Evolutionary conservation across 768 basidiomycete genomes (phyloP).

Genomic region (Suillus subaureus): DNA sequence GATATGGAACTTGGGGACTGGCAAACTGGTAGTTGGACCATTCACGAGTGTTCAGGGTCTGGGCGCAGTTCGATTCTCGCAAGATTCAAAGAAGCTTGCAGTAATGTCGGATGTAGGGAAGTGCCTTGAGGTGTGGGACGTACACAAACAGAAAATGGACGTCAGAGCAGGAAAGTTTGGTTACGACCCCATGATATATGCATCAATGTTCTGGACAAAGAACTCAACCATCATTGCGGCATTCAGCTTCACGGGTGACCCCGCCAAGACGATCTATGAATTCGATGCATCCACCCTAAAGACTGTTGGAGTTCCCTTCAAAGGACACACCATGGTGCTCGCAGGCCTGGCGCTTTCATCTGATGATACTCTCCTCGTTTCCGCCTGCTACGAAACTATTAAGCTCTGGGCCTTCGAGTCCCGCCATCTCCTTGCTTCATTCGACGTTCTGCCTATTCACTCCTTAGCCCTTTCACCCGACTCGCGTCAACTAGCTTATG

Average conservation of each 20-base stretch:
- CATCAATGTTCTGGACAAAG: not conserved
- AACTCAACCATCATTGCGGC: not conserved
- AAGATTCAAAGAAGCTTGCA: not conserved
- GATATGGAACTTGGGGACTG: not conserved
- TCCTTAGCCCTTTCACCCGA: not conserved
- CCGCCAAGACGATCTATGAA: not conserved
- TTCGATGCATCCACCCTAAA: constrained; percentile 1
- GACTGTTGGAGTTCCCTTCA: not conserved
- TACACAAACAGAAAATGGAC: not conserved
- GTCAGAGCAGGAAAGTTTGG: not conserved
- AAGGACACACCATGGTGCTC: not conserved
- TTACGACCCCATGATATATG: not conserved
- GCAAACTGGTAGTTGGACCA: not conserved
- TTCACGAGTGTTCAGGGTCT: not conserved
- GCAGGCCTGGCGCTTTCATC: not conserved
- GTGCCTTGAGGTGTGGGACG: not conserved
- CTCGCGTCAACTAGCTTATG: constrained; percentile 1
- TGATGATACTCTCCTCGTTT: not conserved
- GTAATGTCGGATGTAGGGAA: not conserved
- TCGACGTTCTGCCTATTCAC: not conserved
- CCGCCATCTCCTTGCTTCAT: not conserved
- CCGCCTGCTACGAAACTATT: not conserved
- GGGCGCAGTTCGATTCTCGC: constrained; percentile 1
- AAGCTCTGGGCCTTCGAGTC: constrained; percentile 5
- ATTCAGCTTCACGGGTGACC: not conserved